Evolutionary conservation across 2,329 filamentous ascomycete genomes (phyloP).

Genomic region (Cercospora sojina): DNA sequence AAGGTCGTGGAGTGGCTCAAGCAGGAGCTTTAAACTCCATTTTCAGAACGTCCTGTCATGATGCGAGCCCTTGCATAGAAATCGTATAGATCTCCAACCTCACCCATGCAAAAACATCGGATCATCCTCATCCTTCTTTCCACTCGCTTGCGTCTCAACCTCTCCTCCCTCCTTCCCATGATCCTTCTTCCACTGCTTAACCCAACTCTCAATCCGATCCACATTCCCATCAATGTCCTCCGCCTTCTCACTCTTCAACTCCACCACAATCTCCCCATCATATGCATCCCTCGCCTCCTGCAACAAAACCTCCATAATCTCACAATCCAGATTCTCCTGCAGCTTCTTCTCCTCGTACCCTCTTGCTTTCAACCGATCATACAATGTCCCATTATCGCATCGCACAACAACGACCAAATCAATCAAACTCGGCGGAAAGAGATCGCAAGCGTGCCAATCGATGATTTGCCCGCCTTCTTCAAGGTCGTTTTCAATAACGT

Average conservation of each 20-base stretch:
- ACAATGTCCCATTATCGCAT: conserved; percentile 75
- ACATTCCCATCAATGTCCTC: conserved; percentile 89
- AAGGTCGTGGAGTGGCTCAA: conserved; percentile 77
- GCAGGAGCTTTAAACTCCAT: no score
- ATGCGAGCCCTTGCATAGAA: neutral
- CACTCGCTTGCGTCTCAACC: conserved; percentile 28
- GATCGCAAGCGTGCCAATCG: conserved; percentile 96
- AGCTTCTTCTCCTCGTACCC: conserved; percentile 84
- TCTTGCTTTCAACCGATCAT: conserved; percentile 75
- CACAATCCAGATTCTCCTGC: conserved; percentile 92
- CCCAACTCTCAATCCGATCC: conserved; percentile 78
- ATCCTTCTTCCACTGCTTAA: conserved; percentile 76
- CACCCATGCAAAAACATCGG: conserved; percentile 39
- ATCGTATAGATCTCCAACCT: conserved; percentile 7
- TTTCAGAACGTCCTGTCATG: no score
- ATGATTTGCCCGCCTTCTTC: conserved; percentile 80
- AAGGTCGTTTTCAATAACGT: conserved; percentile 81
- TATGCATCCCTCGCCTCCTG: conserved; percentile 88
- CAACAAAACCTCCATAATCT: conserved; percentile 94
- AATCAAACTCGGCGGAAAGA: conserved; percentile 91
- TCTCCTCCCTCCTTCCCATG: conserved; percentile 44
- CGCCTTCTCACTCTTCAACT: conserved; percentile 75
- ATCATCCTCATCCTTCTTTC: conserved; percentile 38
- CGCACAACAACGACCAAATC: conserved; percentile 91
- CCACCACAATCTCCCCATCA: conserved; percentile 82